phyloP scores from a whole-genome alignment of 345 rosid genomes.

The sweet orange (Citrus sinensis) region DVS_A1.0 CM039162.1:24304501-24305000 shows the following conservation, averaged over 20 bases:
- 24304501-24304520: neutral
- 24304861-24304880: neutral
- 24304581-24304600: constrained; percentile 94
- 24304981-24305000: neutral
- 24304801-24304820: constrained; percentile 5
- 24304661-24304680: constrained; percentile 84
- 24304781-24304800: constrained; percentile 70
- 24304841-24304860: neutral
- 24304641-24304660: constrained; percentile 74
- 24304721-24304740: constrained; percentile 84
- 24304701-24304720: constrained; percentile 81
- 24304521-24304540: neutral
- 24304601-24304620: constrained; percentile 77
- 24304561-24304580: constrained; percentile 28
- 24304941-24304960: neutral
- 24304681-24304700: constrained; percentile 93
- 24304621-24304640: constrained; percentile 96
- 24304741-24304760: constrained; percentile 79
- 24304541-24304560: neutral
- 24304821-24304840: constrained; percentile 1
- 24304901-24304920: neutral
- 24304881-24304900: neutral
- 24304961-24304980: neutral
- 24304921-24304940: neutral
- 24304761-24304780: constrained; percentile 97